Percentiles rank a stretch among this genome's conserved stretches.
Evolutionary conservation across 148 eudicot species (phyloP).

Genomic region (Cornus kousa): DNA sequence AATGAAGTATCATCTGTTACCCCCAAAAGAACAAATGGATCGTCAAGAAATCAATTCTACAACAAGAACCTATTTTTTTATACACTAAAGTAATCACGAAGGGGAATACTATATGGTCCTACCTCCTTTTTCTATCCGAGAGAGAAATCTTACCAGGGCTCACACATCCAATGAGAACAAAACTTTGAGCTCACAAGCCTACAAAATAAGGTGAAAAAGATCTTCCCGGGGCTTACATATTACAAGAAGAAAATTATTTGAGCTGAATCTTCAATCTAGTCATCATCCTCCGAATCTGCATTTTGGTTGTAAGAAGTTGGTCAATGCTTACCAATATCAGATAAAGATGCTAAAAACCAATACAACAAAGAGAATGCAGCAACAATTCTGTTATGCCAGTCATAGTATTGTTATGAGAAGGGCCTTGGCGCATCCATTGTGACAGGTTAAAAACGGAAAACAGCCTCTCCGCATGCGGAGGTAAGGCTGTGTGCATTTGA

Average conservation of each 20-base stretch:
- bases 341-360: not conserved
- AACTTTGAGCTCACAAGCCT: no score
- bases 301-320: not conserved
- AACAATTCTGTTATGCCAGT: not conserved
- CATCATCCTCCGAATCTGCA: slow-evolving; percentile 28
- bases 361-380: not conserved
- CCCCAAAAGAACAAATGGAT: no score
- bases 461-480: no score
- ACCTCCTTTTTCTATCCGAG: not conserved
- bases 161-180: no score
- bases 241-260: not conserved
- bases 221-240: not conserved
- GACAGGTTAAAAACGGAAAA: no score
- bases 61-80: slow-evolving; percentile 1
- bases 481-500: not conserved
- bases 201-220: not conserved
- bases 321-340: not conserved
- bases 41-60: not conserved
- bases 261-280: slow-evolving; percentile 9
- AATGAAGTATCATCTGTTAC: not conserved
- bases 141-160: not conserved
- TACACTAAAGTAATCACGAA: slow-evolving; percentile 6
- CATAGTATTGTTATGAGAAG: not conserved
- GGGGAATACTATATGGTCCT: slow-evolving; percentile 1
- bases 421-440: no score